These are phyloP conservation scores for Galeopsis tetrahit DNA, from an alignment of 257 asterid genomes.

Conservation along the genomic window DNA sequence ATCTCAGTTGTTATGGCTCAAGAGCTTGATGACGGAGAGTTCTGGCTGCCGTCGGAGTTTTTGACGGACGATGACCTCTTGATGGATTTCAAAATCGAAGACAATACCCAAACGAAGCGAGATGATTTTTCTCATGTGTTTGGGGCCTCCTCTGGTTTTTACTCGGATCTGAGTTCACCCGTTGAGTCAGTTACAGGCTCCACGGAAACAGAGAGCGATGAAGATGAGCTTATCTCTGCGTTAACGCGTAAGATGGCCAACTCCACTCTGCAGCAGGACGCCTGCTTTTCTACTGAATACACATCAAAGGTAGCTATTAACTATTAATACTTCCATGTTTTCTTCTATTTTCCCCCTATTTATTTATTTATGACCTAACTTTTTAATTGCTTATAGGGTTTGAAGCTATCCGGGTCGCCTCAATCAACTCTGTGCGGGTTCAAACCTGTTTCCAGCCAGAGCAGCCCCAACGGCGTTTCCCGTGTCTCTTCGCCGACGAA, in stretches of 20 bases:
- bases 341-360: neutral
- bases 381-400: slow-evolving; percentile 33
- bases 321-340: neutral
- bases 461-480: slow-evolving; percentile 48
- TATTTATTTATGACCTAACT: neutral
- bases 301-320: slow-evolving; percentile 43
- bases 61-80: slow-evolving; percentile 56
- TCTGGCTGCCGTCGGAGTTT: slow-evolving; percentile 61
- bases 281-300: slow-evolving; percentile 31
- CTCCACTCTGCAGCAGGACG: slow-evolving; percentile 42
- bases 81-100: slow-evolving; percentile 38
- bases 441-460: slow-evolving; percentile 51
- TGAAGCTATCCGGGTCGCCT: slow-evolving; percentile 67
- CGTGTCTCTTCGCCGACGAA: slow-evolving; percentile 54
- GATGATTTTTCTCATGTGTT: slow-evolving; percentile 33
- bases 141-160: slow-evolving; percentile 32
- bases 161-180: slow-evolving; percentile 71
- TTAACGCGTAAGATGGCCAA: slow-evolving; percentile 46
- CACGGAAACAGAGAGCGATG: slow-evolving; percentile 71
- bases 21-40: slow-evolving; percentile 54
- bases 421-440: slow-evolving; percentile 68
- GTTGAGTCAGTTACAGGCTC: slow-evolving; percentile 65
- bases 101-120: neutral
- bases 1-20: slow-evolving; percentile 40
- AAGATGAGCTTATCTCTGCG: slow-evolving; percentile 62